Percentiles rank a stretch among this genome's conserved stretches.
These are phyloP conservation scores for Aureoboletus auriporus DNA, from an alignment of 768 basidiomycete genomes.

Conservation along the genomic window DNA sequence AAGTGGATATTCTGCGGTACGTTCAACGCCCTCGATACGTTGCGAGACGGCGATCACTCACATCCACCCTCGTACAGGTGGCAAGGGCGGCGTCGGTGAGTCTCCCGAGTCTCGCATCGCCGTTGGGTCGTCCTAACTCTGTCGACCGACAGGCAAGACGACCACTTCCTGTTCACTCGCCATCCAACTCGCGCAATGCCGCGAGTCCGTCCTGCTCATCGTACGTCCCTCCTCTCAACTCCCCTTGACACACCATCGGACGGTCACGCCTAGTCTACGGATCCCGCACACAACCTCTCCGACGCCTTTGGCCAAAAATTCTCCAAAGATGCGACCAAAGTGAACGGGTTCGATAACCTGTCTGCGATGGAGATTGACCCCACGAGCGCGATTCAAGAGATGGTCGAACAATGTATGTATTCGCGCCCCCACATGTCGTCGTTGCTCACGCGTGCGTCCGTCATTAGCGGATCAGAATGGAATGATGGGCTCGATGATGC, in stretches of 20 bases:
- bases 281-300: constrained; percentile 99
- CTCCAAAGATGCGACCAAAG: constrained; percentile 96
- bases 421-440: neutral
- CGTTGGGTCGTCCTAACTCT: neutral
- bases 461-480: constrained; percentile 74
- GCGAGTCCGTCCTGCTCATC: constrained; percentile 96
- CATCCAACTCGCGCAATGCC: constrained; percentile 86
- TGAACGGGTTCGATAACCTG: constrained; percentile 95
- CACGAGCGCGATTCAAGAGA: constrained; percentile 95
- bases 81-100: constrained; percentile 97
- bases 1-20: constrained; percentile 99
- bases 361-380: constrained; percentile 99
- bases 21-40: constrained; percentile 26
- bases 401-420: constrained; percentile 88
- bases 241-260: neutral
- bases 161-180: constrained; percentile 97
- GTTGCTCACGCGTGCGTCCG: constrained; percentile 1
- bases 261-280: constrained; percentile 69
- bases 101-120: constrained; percentile 7
- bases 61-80: constrained; percentile 51
- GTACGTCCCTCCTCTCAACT: constrained; percentile 42
- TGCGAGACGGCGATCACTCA: constrained; percentile 13
- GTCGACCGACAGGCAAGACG: constrained; percentile 74
- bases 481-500: constrained; percentile 99
- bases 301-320: constrained; percentile 99